Percentiles rank a stretch among this genome's conserved stretches.
Evolutionary conservation across 495 filamentous ascomycete genomes (phyloP).

Genomic region (Daldinia grandis): DNA sequence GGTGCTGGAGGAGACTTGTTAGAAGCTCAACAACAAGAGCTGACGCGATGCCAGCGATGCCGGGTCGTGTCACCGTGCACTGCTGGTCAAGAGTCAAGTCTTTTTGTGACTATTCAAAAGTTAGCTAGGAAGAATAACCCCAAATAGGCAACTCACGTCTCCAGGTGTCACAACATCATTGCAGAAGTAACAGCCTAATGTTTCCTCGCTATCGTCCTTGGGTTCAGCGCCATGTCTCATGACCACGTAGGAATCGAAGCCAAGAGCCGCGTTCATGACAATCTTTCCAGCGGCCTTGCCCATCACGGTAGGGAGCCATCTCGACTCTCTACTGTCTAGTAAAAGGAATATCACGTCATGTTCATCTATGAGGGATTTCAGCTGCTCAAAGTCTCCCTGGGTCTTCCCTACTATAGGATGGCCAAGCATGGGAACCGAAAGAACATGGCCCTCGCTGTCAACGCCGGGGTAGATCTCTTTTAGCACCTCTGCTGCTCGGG

Average conservation of each 20-base stretch:
- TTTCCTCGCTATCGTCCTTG: slow-evolving; percentile 60
- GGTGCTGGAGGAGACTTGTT: slow-evolving; percentile 88
- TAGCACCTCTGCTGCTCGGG: slow-evolving; percentile 80
- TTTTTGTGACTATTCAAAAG: slow-evolving; percentile 75
- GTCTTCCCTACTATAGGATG: slow-evolving; percentile 81
- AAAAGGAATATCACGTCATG: slow-evolving; percentile 95
- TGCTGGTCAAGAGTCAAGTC: slow-evolving; percentile 96
- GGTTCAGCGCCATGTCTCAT: slow-evolving; percentile 86
- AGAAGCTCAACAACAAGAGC: slow-evolving; percentile 91
- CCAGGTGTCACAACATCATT: slow-evolving; percentile 96
- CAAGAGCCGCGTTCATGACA: slow-evolving; percentile 94
- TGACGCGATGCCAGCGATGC: slow-evolving; percentile 89
- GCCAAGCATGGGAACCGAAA: slow-evolving; percentile 94
- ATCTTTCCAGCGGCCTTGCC: slow-evolving; percentile 92
- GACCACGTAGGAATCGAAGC: slow-evolving; percentile 95
- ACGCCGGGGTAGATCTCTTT: slow-evolving; percentile 91
- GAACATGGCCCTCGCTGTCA: slow-evolving; percentile 74
- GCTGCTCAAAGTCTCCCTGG: slow-evolving; percentile 74
- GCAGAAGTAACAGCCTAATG: slow-evolving; percentile 96
- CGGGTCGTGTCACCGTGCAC: slow-evolving; percentile 95
- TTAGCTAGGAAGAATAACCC: slow-evolving; percentile 50
- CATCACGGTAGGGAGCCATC: slow-evolving; percentile 98
- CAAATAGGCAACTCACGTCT: slow-evolving; percentile 70
- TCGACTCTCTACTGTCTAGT: slow-evolving; percentile 94
- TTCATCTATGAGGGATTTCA: slow-evolving; percentile 78